Evolutionary conservation across 257 asterid genomes (phyloP).

Genomic region (Scutellaria baicalensis): DNA sequence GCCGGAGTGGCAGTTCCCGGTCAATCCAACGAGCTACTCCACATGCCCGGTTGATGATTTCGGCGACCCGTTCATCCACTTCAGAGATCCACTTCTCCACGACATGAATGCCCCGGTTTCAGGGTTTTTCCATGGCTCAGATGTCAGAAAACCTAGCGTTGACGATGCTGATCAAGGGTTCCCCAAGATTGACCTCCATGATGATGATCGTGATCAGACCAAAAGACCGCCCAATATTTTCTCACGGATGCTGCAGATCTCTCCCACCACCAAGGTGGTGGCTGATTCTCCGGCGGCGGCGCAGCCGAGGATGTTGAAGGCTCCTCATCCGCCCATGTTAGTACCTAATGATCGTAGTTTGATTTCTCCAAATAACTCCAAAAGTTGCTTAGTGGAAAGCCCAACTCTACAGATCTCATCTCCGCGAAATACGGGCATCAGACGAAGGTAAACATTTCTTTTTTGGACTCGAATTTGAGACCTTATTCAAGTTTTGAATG

Average conservation of each 20-base stretch:
- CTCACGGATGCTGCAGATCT: conserved; percentile 78
- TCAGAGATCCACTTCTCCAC: conserved; percentile 69
- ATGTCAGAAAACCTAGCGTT: neutral
- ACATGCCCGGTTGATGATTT: conserved; percentile 42
- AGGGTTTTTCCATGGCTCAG: conserved; percentile 18
- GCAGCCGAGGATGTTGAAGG: conserved; percentile 13
- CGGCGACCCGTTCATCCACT: conserved; percentile 67
- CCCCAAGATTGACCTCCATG: neutral
- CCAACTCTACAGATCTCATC: conserved; percentile 73
- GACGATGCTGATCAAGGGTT: neutral
- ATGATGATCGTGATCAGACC: conserved; percentile 27
- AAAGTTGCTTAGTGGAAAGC: conserved; percentile 41
- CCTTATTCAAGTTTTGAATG: too few species aligned
- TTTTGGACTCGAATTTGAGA: neutral
- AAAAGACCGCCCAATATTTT: conserved; percentile 43
- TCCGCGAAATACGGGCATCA: conserved; percentile 91
- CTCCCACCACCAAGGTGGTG: conserved; percentile 40
- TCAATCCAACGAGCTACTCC: conserved; percentile 15
- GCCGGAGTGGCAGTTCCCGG: conserved; percentile 46
- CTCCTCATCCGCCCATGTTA: conserved; percentile 5
- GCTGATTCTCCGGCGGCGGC: conserved; percentile 20
- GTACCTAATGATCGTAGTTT: conserved; percentile 14
- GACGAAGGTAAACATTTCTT: conserved; percentile 58
- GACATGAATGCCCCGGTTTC: conserved; percentile 18
- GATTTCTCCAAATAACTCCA: conserved; percentile 30